Conservation (phyloP, 2,329 filamentous ascomycete species). For the Aspergillus japonicus region DNA sequence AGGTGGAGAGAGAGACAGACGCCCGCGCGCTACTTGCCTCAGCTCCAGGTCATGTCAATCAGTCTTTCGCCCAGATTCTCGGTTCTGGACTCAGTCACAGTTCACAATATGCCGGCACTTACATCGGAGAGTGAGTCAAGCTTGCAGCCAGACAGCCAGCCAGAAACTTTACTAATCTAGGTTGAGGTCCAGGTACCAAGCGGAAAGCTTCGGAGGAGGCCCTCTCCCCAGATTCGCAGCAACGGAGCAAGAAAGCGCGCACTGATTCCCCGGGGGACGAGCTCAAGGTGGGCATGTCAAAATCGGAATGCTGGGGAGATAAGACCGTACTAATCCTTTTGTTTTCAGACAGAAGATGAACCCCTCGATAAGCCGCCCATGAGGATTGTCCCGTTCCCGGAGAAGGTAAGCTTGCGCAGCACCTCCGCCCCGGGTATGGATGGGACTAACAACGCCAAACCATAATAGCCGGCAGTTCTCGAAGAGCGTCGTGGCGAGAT, state of each 20-base stretch:
- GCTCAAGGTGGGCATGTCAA: slow-evolving; percentile 26
- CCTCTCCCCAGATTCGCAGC: slow-evolving; percentile 43
- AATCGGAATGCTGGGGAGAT: neutral
- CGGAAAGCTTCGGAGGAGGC: slow-evolving; percentile 53
- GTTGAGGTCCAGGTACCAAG: slow-evolving; percentile 36
- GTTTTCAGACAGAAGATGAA: slow-evolving; percentile 37
- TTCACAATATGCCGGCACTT: slow-evolving; percentile 26
- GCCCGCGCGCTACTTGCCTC: slow-evolving; percentile 6
- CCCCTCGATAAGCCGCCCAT: slow-evolving; percentile 50
- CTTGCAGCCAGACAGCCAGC: neutral
- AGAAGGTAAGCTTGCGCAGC: slow-evolving; percentile 62
- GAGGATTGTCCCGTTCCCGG: slow-evolving; percentile 78
- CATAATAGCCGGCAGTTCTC: slow-evolving; percentile 71
- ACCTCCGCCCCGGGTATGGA: neutral
- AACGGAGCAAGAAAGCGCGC: slow-evolving; percentile 50
- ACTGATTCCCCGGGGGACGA: slow-evolving; percentile 46
- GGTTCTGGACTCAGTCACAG: neutral
- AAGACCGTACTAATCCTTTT: neutral
- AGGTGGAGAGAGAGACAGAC: slow-evolving; percentile 17
- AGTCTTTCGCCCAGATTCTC: neutral
- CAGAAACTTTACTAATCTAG: slow-evolving; percentile 10
- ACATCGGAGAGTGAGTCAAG: slow-evolving; percentile 34
- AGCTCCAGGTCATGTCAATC: neutral
- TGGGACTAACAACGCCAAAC: slow-evolving; percentile 23
- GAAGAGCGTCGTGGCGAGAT: slow-evolving; percentile 94